Evolutionary conservation across 495 filamentous ascomycete species (phyloP).

Genomic region (Platismatia glauca): DNA sequence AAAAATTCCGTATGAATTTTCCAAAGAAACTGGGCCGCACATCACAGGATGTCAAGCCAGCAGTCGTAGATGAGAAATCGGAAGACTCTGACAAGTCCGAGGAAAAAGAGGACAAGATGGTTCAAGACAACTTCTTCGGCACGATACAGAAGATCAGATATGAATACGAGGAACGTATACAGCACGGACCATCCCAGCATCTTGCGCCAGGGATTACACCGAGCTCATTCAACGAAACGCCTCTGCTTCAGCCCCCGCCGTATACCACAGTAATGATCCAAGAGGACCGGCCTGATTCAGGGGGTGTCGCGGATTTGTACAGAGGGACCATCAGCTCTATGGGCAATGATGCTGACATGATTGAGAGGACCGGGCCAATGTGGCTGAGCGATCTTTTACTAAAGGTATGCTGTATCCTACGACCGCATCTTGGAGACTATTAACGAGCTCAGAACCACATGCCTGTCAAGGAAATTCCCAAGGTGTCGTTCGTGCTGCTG

Average conservation of each 20-base stretch:
- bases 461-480: slow-evolving; percentile 83
- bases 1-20: slow-evolving; percentile 82
- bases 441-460: slow-evolving; percentile 54
- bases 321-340: slow-evolving; percentile 73
- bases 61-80: slow-evolving; percentile 67
- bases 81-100: slow-evolving; percentile 65
- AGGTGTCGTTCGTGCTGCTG: slow-evolving; percentile 83
- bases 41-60: slow-evolving; percentile 71
- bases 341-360: slow-evolving; percentile 66
- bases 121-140: slow-evolving; percentile 76
- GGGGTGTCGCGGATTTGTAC: slow-evolving; percentile 86
- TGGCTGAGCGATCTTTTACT: slow-evolving; percentile 92
- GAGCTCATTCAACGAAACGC: slow-evolving; percentile 74
- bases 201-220: slow-evolving; percentile 64
- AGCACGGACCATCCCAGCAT: slow-evolving; percentile 43
- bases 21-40: slow-evolving; percentile 74
- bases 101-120: slow-evolving; percentile 61
- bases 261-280: slow-evolving; percentile 86
- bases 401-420: slow-evolving; percentile 39
- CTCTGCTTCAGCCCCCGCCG: slow-evolving; percentile 67
- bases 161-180: slow-evolving; percentile 65
- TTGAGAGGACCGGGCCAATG: slow-evolving; percentile 76
- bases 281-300: slow-evolving; percentile 78
- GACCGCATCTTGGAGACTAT: background rate
- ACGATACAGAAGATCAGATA: slow-evolving; percentile 68